Evolutionary conservation across 768 basidiomycete genomes (phyloP).

Genomic region (Dendrothele bispora): DNA sequence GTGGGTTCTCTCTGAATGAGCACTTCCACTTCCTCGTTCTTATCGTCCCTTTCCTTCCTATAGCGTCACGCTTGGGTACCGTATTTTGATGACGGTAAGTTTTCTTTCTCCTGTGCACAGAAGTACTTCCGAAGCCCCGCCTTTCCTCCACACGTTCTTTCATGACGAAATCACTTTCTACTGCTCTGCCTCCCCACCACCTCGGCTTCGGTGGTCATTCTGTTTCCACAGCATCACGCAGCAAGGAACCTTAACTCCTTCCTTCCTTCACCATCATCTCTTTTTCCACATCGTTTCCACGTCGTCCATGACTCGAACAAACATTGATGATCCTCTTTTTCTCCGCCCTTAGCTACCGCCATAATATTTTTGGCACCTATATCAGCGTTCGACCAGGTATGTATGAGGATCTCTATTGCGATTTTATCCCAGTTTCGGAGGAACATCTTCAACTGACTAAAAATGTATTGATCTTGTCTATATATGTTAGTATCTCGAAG

Average conservation of each 20-base stretch:
- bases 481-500: constrained; percentile 68
- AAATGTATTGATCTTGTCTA: too few relatives aligned
- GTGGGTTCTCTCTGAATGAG: constrained; percentile 32
- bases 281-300: too few relatives aligned
- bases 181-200: too few relatives aligned
- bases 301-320: not conserved
- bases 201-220: too few relatives aligned
- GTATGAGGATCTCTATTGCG: too few relatives aligned
- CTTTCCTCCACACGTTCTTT: too few relatives aligned
- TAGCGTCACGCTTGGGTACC: constrained; percentile 82
- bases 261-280: too few relatives aligned
- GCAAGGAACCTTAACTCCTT: too few relatives aligned
- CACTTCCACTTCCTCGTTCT: too few relatives aligned
- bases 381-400: constrained; percentile 83
- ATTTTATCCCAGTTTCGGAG: constrained; percentile 1
- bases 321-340: constrained; percentile 8
- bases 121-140: too few relatives aligned
- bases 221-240: too few relatives aligned
- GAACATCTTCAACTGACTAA: not conserved
- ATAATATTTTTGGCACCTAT: constrained; percentile 88
- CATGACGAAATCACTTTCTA: too few relatives aligned
- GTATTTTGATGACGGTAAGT: constrained; percentile 81
- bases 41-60: constrained; percentile 13
- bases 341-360: constrained; percentile 62
- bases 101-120: constrained; percentile 11